Evolutionary conservation across 805 yeast genomes (phyloP).

Genomic region (Candida railenensis): DNA sequence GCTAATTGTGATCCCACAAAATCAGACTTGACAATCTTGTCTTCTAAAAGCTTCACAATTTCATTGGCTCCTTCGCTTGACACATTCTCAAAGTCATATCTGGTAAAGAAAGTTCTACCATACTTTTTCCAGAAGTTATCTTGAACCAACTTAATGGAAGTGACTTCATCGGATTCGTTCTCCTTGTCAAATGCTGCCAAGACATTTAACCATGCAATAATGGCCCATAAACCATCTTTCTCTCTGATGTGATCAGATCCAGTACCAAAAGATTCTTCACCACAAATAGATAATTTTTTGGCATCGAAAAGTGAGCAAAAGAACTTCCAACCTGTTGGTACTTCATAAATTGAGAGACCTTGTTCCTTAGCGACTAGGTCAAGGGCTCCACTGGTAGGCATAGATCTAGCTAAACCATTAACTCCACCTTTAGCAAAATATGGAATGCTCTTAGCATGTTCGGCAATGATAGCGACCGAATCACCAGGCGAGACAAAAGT

Average conservation of each 20-base stretch:
- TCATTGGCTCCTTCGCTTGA: constrained; percentile 70
- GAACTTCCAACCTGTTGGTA: constrained; percentile 99
- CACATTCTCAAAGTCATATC: constrained; percentile 91
- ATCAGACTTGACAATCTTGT: constrained; percentile 31
- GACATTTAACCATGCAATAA: constrained; percentile 94
- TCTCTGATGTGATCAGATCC: constrained; percentile 97
- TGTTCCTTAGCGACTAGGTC: constrained; percentile 84
- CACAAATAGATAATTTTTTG: constrained; percentile 90
- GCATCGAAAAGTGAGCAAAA: constrained; percentile 95
- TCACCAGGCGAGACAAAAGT: constrained; percentile 98
- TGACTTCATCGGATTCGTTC: constrained; percentile 51
- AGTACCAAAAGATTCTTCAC: constrained; percentile 97
- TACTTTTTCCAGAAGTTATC: constrained; percentile 83
- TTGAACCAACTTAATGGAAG: constrained; percentile 79
- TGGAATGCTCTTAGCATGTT: constrained; percentile 87
- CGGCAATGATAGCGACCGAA: constrained; percentile 95
- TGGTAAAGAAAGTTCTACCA: constrained; percentile 95
- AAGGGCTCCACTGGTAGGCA: constrained; percentile 96
- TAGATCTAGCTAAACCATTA: constrained; percentile 90
- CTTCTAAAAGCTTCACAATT: constrained; percentile 55
- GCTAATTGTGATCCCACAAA: constrained; percentile 52
- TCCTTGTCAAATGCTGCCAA: constrained; percentile 75
- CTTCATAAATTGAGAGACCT: constrained; percentile 80
- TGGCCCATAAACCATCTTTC: constrained; percentile 98
- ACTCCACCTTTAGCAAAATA: constrained; percentile 85